A percentile compares a stretch with the other conserved stretches of the same genome.
These are phyloP conservation scores for Diaporthe batatas DNA, from an alignment of 2,329 filamentous ascomycete genomes.

Conservation along the genomic window DNA sequence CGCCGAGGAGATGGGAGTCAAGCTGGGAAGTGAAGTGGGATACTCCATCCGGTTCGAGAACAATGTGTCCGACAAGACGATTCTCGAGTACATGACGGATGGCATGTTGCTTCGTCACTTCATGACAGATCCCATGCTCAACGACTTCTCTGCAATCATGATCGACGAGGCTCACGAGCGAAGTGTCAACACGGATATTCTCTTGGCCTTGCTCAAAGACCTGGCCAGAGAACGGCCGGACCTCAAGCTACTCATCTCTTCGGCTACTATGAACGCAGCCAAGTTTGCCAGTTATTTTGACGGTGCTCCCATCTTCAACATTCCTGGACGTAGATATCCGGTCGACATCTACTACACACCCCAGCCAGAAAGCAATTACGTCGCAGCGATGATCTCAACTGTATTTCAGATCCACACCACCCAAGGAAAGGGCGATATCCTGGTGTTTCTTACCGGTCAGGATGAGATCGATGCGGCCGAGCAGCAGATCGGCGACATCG, in stretches of 20 bases:
- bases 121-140: conserved; percentile 87
- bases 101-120: conserved; percentile 94
- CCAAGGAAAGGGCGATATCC: conserved; percentile 86
- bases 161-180: conserved; percentile 98
- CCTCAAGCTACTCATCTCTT: conserved; percentile 90
- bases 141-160: conserved; percentile 89
- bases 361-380: conserved; percentile 92
- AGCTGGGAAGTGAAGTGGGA: conserved; percentile 91
- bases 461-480: conserved; percentile 95
- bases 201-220: conserved; percentile 90
- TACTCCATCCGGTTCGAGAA: conserved; percentile 97
- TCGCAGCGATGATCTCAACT: conserved; percentile 91
- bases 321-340: conserved; percentile 88
- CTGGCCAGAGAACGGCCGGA: conserved; percentile 86
- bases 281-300: conserved; percentile 95
- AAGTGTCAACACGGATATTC: conserved; percentile 90
- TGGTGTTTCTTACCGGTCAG: conserved; percentile 95
- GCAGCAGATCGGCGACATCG: conserved; percentile 85
- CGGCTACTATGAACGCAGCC: conserved; percentile 92
- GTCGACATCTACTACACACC: conserved; percentile 94
- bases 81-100: conserved; percentile 97
- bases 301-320: conserved; percentile 92
- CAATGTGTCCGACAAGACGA: conserved; percentile 88
- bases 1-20: conserved; percentile 91
- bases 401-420: conserved; percentile 95